Conservation (phyloP, 805 yeast genomes). For the Teunomyces atbi region DNA sequence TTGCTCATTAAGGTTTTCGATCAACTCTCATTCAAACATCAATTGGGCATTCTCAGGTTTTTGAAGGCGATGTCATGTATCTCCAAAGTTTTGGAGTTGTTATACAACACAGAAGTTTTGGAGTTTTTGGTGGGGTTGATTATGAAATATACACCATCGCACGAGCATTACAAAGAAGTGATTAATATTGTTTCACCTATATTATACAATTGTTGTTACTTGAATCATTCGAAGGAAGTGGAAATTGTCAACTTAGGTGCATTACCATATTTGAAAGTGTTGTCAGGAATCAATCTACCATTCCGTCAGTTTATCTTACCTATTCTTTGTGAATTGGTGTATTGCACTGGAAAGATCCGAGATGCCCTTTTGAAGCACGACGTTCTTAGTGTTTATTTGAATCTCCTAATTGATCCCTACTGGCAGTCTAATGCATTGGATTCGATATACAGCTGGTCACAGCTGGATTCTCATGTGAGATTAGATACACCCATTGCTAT, state of each 20-base stretch:
- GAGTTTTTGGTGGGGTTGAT: conserved; percentile 41
- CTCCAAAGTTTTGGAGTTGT: conserved; percentile 27
- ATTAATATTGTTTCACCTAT: conserved; percentile 48
- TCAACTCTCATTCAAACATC: conserved; percentile 28
- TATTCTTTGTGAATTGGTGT: conserved; percentile 50
- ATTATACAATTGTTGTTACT: conserved; percentile 50
- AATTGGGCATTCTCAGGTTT: conserved; percentile 43
- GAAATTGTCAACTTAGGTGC: conserved; percentile 48
- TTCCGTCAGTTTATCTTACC: conserved; percentile 54
- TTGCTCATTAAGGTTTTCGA: conserved; percentile 40
- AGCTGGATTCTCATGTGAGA: conserved; percentile 22
- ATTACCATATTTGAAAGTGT: conserved; percentile 42
- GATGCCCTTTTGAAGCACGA: conserved; percentile 33
- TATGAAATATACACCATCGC: conserved; percentile 24
- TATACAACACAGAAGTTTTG: conserved; percentile 41
- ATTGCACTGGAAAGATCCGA: conserved; percentile 42
- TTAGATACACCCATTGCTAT: conserved; percentile 25
- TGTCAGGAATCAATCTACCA: conserved; percentile 40
- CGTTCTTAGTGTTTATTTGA: conserved; percentile 38
- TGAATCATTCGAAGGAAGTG: conserved; percentile 43
- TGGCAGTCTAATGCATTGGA: conserved; percentile 60
- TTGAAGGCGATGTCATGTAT: conserved; percentile 42
- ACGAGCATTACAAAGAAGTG: conserved; percentile 34
- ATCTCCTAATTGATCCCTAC: conserved; percentile 47
- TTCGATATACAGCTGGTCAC: conserved; percentile 43